Evolutionary conservation across 2,329 filamentous ascomycete genomes (phyloP).

Genomic region (Hymenoscyphus albidus): DNA sequence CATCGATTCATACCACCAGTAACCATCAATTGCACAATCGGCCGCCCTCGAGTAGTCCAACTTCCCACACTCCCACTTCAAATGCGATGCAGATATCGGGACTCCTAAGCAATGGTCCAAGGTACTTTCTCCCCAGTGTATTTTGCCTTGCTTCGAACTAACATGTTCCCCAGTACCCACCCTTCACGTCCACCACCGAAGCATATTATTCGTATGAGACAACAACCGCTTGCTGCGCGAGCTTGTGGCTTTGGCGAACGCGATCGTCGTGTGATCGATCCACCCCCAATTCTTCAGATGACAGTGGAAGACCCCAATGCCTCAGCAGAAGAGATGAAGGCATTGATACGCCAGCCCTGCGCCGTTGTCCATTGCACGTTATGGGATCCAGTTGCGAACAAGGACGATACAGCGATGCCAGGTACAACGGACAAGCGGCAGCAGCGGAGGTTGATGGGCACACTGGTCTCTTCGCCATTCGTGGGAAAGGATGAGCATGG

Average conservation of each 20-base stretch:
- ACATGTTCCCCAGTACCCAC: slow-evolving; percentile 16
- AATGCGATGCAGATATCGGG: slow-evolving; percentile 27
- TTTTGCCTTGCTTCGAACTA: slow-evolving; percentile 9
- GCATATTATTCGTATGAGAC: slow-evolving; percentile 55
- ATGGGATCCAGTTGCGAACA: slow-evolving; percentile 63
- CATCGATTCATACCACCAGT: slow-evolving; percentile 1
- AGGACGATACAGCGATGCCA: slow-evolving; percentile 67
- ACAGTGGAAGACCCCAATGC: slow-evolving; percentile 56
- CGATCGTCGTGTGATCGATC: slow-evolving; percentile 77
- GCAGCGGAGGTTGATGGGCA: slow-evolving; percentile 75
- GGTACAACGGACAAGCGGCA: slow-evolving; percentile 58
- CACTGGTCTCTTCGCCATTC: slow-evolving; percentile 71
- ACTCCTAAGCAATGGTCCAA: slow-evolving; percentile 23
- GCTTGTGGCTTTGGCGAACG: slow-evolving; percentile 81
- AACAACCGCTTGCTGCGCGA: slow-evolving; percentile 73
- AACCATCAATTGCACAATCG: slow-evolving; percentile 6
- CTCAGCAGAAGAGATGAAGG: slow-evolving; percentile 49
- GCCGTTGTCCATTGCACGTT: slow-evolving; percentile 75
- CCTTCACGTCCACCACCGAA: slow-evolving; percentile 13
- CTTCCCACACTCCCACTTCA: slow-evolving; percentile 14
- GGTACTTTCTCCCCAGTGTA: slow-evolving; percentile 7
- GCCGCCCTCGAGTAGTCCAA: background rate
- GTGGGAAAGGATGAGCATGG: slow-evolving; percentile 71
- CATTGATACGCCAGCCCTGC: slow-evolving; percentile 55
- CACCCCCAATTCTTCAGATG: slow-evolving; percentile 77